Evolutionary conservation across 2,329 filamentous ascomycete genomes (phyloP), one percentile per base, ranked within the genome.

Genomic region (Microcyclosporella mali): DNA sequence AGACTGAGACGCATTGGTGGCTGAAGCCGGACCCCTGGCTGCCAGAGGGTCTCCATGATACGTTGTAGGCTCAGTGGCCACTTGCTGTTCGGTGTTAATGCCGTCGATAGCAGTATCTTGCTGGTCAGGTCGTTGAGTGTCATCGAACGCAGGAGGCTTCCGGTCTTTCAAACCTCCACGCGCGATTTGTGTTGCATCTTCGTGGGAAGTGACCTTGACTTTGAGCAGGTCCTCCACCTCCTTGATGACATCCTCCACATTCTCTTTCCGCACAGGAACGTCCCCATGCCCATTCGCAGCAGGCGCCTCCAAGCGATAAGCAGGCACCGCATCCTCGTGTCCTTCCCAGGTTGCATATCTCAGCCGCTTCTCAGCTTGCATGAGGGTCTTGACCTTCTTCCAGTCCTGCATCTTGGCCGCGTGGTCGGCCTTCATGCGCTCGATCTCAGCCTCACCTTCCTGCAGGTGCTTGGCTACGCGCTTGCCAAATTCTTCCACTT

Each of bases 401-500:
- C 82, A 83, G 55, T 95, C 77, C 51, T 82, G 83, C 68, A 97
- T 77, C 44, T 82, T 77, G 57, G 79, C 80, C 2, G 79, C 81
- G 63, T 98, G 90, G 19, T 84, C 79, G 27, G 77, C 78, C 65
- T 88, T 87, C 77, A 97, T 82, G 54, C 79, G 81, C 55, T 89
- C 84, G 42, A 97, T 88, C 57, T 97, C 89, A 1, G 79, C 79
- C 47, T 85, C 79, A 38, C 86, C 84, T 19, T 84, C 78, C 7
- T 78, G 75, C 9, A 92, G 75, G 58, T 85, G 84, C 36, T 84
- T 78, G 16, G 78, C 70, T 2, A 89, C 85, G 28, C 88, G 80
- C 59, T 84, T 83, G 44, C 84, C 81, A 64, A 97, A 95, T 54
- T 92, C 84, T 33, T 87, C 82, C 1, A 89, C 79, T 57, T 90